Percentiles rank a stretch among this genome's conserved stretches.
Conservation (phyloP, 176 grass and related monocot genomes). For the Aegilops speltoides region DNA sequence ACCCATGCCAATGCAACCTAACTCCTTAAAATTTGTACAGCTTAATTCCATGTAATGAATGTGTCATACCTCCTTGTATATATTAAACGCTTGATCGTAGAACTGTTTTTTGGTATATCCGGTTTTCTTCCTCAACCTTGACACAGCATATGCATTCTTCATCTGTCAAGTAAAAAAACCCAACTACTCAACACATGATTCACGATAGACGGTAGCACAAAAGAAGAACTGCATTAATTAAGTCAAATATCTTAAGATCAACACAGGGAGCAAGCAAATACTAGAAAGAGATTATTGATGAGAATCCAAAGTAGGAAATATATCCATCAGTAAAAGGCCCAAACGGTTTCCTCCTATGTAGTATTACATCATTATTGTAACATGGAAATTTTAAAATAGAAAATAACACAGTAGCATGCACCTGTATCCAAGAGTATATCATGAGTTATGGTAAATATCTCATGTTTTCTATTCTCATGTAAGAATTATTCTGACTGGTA, state of each 20-base stretch:
- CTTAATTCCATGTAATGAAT: slow-evolving; percentile 34
- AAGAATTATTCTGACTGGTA: background rate
- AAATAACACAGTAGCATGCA: background rate
- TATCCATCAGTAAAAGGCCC: background rate
- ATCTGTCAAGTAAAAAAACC: slow-evolving; percentile 54
- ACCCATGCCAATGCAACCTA: background rate
- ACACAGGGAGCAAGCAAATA: slow-evolving; percentile 12
- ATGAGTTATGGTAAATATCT: slow-evolving; percentile 4
- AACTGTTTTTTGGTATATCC: slow-evolving; percentile 89
- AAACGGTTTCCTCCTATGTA: slow-evolving; percentile 14
- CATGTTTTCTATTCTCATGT: background rate
- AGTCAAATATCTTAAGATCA: slow-evolving; percentile 27
- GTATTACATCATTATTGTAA: slow-evolving; percentile 15
- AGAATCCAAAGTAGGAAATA: slow-evolving; percentile 10
- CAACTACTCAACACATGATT: slow-evolving; percentile 20
- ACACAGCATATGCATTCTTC: slow-evolving; percentile 94
- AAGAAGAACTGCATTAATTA: slow-evolving; percentile 4
- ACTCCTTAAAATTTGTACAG: background rate
- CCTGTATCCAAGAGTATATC: background rate
- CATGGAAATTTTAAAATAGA: background rate
- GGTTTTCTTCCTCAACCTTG: slow-evolving; percentile 74
- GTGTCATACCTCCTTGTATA: slow-evolving; percentile 79
- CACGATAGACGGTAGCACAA: background rate
- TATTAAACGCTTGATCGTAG: slow-evolving; percentile 80
- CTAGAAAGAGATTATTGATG: background rate